Conservation (phyloP, 2,329 filamentous ascomycete genomes). For the Xylariaceae sp. region DNA sequence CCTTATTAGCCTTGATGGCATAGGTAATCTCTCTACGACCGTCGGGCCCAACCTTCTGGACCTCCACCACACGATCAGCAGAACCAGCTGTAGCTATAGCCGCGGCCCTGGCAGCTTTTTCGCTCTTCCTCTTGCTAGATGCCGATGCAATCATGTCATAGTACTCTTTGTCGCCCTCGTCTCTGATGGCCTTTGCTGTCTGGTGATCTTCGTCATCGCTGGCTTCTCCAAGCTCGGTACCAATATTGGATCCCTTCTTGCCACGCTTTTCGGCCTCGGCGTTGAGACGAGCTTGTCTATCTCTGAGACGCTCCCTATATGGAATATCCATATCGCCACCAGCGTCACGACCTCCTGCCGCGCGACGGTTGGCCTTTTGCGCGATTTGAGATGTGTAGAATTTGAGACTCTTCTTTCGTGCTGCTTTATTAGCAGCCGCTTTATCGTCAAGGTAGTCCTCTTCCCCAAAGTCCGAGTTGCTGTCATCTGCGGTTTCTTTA, state of each 20-base stretch:
- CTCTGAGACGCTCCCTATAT: constrained; percentile 80
- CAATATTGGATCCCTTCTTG: constrained; percentile 57
- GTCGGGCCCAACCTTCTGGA: constrained; percentile 69
- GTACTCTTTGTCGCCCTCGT: constrained; percentile 68
- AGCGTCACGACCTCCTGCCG: constrained; percentile 65
- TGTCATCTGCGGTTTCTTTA: constrained; percentile 38
- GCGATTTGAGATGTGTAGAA: constrained; percentile 99
- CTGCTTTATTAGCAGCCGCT: constrained; percentile 80
- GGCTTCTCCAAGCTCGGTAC: constrained; percentile 64
- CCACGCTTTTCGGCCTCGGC: constrained; percentile 84
- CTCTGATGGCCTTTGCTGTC: constrained; percentile 48
- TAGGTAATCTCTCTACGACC: constrained; percentile 92
- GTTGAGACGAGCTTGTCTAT: constrained; percentile 80
- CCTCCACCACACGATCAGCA: constrained; percentile 58
- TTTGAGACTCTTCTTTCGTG: constrained; percentile 84
- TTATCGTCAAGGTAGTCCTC: constrained; percentile 73
- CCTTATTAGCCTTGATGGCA: constrained; percentile 96
- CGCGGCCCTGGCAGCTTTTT: constrained; percentile 58
- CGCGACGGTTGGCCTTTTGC: constrained; percentile 86
- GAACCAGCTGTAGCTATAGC: constrained; percentile 60
- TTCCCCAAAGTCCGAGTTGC: constrained; percentile 89
- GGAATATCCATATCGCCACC: constrained; percentile 82
- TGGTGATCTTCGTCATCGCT: constrained; percentile 63
- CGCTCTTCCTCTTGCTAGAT: constrained; percentile 67
- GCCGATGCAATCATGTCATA: constrained; percentile 80